Conservation (phyloP, 345 rosid genomes). For the Arabis hirsuta region DNA sequence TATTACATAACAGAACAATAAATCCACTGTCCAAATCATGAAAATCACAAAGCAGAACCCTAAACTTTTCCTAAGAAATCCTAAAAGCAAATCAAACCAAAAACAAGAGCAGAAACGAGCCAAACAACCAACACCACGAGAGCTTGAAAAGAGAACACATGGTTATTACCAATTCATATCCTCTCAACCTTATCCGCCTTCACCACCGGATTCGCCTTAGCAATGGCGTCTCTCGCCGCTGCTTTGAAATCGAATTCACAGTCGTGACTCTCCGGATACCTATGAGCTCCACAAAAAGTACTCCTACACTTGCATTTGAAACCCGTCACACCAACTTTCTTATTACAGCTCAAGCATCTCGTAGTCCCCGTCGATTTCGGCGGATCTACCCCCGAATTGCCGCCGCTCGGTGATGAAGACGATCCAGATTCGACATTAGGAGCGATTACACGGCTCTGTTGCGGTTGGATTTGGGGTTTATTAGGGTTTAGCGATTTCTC, state of each 20-base stretch:
- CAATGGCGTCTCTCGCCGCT: slow-evolving; percentile 63
- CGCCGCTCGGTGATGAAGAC: slow-evolving; percentile 34
- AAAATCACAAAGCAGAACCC: slow-evolving; percentile 34
- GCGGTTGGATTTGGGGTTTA: slow-evolving; percentile 23
- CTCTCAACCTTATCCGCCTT: slow-evolving; percentile 76
- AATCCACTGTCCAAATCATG: slow-evolving; percentile 26
- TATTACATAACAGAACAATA: slow-evolving; percentile 32
- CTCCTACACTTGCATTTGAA: slow-evolving; percentile 82
- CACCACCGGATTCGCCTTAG: slow-evolving; percentile 76
- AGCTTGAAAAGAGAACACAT: background rate
- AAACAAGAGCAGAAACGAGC: slow-evolving; percentile 19
- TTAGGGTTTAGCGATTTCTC: slow-evolving; percentile 57
- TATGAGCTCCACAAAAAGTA: slow-evolving; percentile 74
- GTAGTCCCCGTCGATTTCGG: slow-evolving; percentile 32
- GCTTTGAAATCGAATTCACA: slow-evolving; percentile 83
- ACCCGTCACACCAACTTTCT: slow-evolving; percentile 81
- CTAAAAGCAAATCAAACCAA: slow-evolving; percentile 34
- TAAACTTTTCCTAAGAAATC: slow-evolving; percentile 15
- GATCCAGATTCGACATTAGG: slow-evolving; percentile 11
- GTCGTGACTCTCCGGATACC: slow-evolving; percentile 81
- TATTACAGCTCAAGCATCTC: slow-evolving; percentile 70
- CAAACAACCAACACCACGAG: slow-evolving; percentile 36
- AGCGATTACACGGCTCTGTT: slow-evolving; percentile 13
- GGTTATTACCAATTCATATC: slow-evolving; percentile 51
- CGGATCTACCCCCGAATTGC: slow-evolving; percentile 38